Conservation (phyloP, 352 stramenopile species). For the Peronospora destructor region DNA sequence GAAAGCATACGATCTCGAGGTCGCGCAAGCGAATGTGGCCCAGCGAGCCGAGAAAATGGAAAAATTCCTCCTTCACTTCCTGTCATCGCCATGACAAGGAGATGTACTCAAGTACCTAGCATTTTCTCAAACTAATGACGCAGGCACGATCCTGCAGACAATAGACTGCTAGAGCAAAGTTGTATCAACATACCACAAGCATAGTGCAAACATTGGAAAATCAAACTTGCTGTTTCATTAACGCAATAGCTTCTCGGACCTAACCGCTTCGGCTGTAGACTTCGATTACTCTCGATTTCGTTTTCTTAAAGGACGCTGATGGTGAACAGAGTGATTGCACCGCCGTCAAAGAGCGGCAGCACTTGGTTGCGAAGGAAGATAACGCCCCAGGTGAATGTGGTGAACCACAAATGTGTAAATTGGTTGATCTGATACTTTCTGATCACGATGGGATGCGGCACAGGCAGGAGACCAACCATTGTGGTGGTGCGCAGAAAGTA, state of each 20-base stretch:
- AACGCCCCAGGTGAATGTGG: slow-evolving; percentile 97
- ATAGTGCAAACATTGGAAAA: slow-evolving; percentile 17
- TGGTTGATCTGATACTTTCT: slow-evolving; percentile 98
- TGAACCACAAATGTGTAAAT: slow-evolving; percentile 98
- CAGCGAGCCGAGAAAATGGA: slow-evolving; percentile 71
- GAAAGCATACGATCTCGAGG: slow-evolving; percentile 46
- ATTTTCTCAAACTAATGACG: slow-evolving; percentile 13
- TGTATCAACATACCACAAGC: slow-evolving; percentile 18
- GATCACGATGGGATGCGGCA: slow-evolving; percentile 98
- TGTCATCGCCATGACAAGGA: slow-evolving; percentile 38
- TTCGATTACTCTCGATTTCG: not conserved
- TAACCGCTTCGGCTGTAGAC: slow-evolving; percentile 16
- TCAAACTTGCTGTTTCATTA: slow-evolving; percentile 27
- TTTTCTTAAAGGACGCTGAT: slow-evolving; percentile 75
- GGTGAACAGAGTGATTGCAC: slow-evolving; percentile 94
- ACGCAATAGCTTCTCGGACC: slow-evolving; percentile 11
- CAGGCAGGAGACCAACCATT: slow-evolving; percentile 96
- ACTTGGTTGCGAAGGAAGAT: slow-evolving; percentile 97
- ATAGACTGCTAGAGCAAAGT: slow-evolving; percentile 7
- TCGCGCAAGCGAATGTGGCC: slow-evolving; percentile 41
- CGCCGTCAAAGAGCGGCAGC: slow-evolving; percentile 94
- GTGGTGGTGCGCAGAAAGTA: slow-evolving; percentile 95
- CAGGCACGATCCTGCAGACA: slow-evolving; percentile 11
- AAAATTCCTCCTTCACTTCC: slow-evolving; percentile 57
- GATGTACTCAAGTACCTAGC: slow-evolving; percentile 4